These are phyloP conservation scores for Diaporthe caulivora DNA, from an alignment of 2,329 filamentous ascomycete genomes.

Conservation along the genomic window DNA sequence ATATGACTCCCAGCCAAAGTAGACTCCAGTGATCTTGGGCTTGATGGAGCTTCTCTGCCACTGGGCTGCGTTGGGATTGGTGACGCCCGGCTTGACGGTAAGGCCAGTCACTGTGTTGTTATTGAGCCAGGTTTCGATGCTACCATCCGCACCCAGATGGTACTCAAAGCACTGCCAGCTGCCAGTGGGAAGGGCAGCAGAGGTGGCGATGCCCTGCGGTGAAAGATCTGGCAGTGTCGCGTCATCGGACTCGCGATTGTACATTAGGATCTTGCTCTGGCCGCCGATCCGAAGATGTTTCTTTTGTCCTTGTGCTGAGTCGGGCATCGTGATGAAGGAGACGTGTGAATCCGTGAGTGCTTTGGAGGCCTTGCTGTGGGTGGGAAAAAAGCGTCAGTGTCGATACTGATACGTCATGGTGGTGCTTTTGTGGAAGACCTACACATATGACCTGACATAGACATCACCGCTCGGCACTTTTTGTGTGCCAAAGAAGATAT, in stretches of 20 bases:
- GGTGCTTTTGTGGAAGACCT: constrained; percentile 48
- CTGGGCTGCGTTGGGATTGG: constrained; percentile 64
- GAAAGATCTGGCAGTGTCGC: constrained; percentile 72
- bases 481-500: constrained; percentile 72
- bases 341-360: constrained; percentile 71
- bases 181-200: constrained; percentile 61
- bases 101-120: constrained; percentile 63
- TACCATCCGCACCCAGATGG: constrained; percentile 68
- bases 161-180: constrained; percentile 73
- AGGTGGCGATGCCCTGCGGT: constrained; percentile 68
- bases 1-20: constrained; percentile 75
- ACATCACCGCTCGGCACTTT: constrained; percentile 68
- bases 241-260: constrained; percentile 73
- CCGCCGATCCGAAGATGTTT: constrained; percentile 74
- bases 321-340: constrained; percentile 74
- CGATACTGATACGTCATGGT: no score
- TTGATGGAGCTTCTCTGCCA: constrained; percentile 64
- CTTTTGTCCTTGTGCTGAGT: constrained; percentile 64
- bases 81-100: constrained; percentile 58
- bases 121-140: constrained; percentile 72
- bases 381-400: not conserved
- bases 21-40: constrained; percentile 66
- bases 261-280: constrained; percentile 72
- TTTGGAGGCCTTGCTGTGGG: constrained; percentile 64
- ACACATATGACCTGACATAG: constrained; percentile 69